Percentiles rank a stretch among this genome's conserved stretches.
phyloP scores from a whole-genome alignment of 75 land plant species.

The Cryptomeria japonica region DNA sequence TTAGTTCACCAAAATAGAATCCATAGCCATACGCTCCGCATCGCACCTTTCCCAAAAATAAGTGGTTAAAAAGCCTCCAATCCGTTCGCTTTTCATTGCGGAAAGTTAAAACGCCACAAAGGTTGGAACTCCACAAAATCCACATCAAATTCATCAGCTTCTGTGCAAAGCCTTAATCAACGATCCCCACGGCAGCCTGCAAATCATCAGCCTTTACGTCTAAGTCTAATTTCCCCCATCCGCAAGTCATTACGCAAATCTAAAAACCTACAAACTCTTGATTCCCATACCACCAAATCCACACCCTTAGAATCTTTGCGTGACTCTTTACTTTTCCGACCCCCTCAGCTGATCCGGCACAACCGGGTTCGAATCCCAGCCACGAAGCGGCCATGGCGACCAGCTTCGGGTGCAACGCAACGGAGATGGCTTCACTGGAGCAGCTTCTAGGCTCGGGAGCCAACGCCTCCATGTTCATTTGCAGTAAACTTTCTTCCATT shows the following conservation, averaged over 20 bases:
- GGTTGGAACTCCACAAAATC: no score
- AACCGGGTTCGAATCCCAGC: not conserved
- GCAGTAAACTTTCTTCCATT: constrained; percentile 37
- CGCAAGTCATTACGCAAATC: no score
- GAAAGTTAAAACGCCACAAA: no score
- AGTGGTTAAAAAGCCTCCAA: not conserved
- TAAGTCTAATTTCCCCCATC: no score
- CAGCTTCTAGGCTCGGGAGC: constrained; percentile 31
- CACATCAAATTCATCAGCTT: no score
- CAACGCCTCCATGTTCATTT: constrained; percentile 34
- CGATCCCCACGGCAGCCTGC: no score
- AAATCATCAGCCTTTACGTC: no score
- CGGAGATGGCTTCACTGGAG: constrained; percentile 10
- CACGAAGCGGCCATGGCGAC: not conserved
- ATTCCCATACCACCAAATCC: not conserved
- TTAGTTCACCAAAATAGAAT: no score
- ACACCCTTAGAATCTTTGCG: not conserved
- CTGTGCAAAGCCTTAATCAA: no score
- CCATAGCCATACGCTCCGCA: no score
- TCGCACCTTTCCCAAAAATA: not conserved
- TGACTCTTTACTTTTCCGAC: not conserved
- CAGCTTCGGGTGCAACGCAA: constrained; percentile 28
- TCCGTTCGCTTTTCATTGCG: not conserved
- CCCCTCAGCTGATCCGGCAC: not conserved
- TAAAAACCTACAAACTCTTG: no score